Evolutionary conservation across 2,329 filamentous ascomycete species (phyloP), one percentile per base, ranked within the genome.

Genomic region (Nannizziopsis arthrosporioides): DNA sequence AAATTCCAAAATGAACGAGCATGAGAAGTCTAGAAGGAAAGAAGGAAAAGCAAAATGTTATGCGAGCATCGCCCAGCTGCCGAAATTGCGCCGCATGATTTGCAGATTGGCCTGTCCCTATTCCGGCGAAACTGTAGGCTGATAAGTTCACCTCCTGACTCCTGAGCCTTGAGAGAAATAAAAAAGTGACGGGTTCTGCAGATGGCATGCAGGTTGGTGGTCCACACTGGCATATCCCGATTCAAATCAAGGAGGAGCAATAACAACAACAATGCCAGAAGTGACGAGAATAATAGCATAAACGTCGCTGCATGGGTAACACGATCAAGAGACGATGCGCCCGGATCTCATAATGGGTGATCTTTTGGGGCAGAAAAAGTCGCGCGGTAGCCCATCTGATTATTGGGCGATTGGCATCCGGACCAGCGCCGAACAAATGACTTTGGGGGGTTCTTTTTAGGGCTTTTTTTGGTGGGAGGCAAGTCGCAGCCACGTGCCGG

Each of bases 221-320:
- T 35, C 22, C 22, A 27, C 22, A 3, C 10, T 42, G n/a, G 40
- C 19, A 22, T n/a, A 12, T 12, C 7, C 15, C 14, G 36, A 10
- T 39, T 15, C 10, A 40, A 15, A 19, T 18, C 10, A 12, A 5
- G 17, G 37, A 7, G 12, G 37, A 10, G 15, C 14, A 40, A 17
- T 15, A 12, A 18, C 14, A 17, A 18, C 19, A 40, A 42, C 19
- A 42, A 42, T 42, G 30, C n/a, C 27, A 27, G 34, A 11, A 14
- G 42, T 43, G 42, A 43, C 14, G 42, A 38, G 42, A 37, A 44
- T 44, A 44, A 44, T 44, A 44, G 42, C 42, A 37, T 44, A 30
- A 44, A 37, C 12, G 5, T 32, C 22, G 14, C 32, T 44, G 42
- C 32, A 37, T 18, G 31, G 15, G 42, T 35, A 19, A 32, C 31